Evolutionary conservation across 805 yeast species (phyloP).

Genomic region (Candida namnaoensis): DNA sequence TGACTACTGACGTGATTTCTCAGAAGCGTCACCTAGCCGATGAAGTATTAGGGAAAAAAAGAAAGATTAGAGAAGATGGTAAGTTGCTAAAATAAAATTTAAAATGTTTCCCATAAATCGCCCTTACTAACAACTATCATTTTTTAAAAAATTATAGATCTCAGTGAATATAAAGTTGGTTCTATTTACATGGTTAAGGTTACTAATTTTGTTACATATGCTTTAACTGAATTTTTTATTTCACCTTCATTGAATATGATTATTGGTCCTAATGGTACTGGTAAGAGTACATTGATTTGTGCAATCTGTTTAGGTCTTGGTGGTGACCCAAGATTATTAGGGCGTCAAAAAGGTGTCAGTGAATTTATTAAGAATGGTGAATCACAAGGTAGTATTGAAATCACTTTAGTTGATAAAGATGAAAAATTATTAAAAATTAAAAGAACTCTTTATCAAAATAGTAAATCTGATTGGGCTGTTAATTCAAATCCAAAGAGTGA

Average conservation of each 20-base stretch:
- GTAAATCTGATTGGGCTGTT: constrained; percentile 44
- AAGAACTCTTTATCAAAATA: constrained; percentile 23
- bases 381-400: constrained; percentile 25
- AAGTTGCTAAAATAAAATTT: too few relatives aligned
- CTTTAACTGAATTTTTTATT: constrained; percentile 60
- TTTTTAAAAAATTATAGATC: too few relatives aligned
- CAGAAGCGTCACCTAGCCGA: too few relatives aligned
- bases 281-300: constrained; percentile 87
- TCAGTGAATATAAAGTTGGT: constrained; percentile 21
- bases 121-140: too few relatives aligned
- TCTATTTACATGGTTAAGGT: constrained; percentile 45
- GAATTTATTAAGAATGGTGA: constrained; percentile 70
- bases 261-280: constrained; percentile 95
- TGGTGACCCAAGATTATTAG: constrained; percentile 68
- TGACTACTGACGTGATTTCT: too few relatives aligned
- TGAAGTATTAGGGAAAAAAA: too few relatives aligned
- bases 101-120: too few relatives aligned
- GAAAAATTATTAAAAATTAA: constrained; percentile 32
- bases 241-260: constrained; percentile 86
- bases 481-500: constrained; percentile 33
- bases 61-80: too few relatives aligned
- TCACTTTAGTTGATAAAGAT: constrained; percentile 23
- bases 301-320: constrained; percentile 87
- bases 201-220: constrained; percentile 62
- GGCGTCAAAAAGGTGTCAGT: constrained; percentile 50